Base-by-base conservation (phyloP, 352 stramenopile species). In the Nothophytophthora sp. region DNA sequence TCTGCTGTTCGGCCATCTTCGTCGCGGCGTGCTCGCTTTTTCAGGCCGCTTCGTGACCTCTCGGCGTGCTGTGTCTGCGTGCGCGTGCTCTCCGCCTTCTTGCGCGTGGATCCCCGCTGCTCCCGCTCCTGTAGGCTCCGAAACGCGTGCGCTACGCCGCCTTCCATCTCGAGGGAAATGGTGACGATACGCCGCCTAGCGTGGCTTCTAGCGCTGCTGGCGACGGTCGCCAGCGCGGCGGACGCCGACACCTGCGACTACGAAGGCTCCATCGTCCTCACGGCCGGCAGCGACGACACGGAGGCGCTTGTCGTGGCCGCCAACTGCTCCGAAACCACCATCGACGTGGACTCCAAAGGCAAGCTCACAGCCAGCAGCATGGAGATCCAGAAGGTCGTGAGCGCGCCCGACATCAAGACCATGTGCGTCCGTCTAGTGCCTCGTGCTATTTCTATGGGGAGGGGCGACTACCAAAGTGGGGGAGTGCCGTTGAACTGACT, bases 301-400 rank as follows among this genome's bases (percentile, higher is more conserved):
- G 10, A 66, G 46, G 76, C 60, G 9, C 25, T 79, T 39, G 67
- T 88, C 22, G 60, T 73, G 20, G 63, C 55, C 29, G 46, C 60
- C 11, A 29, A 55, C 22, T 88, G 76, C 47, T 49, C 57, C 15
- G 39, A 59, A 13, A 73, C 63, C 2, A 38, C 47, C 12, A 34
- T 88, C 24, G 37, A 41, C 7, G 63, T 86, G 29, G n/a, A n/a
- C n/a, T 55, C 44, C 46, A 55, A 65, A 18, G 62, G 70, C 38
- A 48, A 42, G 41, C 61, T 90, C 23, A 55, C 47, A 13, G 79
- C 68, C 36, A 67, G 47, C 24, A 67, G 51, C 1, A 39, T 73
- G 47, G 61, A 62, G 40, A 87, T 90, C 55, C 15, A 82, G 52
- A 41, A 63, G 35, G 65, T 90, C 10, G 40, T 67, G 18, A 86